Conservation (phyloP, 805 yeast genomes). For the Kodamaea jinghongensis region DNA sequence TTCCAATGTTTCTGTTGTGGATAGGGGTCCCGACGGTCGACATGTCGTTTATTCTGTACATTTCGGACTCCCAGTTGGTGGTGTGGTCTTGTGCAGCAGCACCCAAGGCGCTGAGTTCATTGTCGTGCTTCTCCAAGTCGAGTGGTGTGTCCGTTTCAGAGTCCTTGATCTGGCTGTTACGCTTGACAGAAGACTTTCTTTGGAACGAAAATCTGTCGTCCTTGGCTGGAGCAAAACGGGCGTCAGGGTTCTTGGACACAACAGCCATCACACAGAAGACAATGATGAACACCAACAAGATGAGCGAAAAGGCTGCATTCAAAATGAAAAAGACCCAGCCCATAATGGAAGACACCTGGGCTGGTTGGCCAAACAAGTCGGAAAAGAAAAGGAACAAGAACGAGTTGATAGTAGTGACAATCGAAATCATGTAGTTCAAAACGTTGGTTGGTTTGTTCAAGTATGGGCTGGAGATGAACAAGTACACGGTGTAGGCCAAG, state of each 20-base stretch:
- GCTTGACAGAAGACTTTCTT: conserved; percentile 30
- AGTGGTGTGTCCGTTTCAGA: background rate
- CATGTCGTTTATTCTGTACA: conserved; percentile 46
- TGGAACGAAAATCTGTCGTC: conserved; percentile 94
- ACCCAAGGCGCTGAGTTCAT: conserved; percentile 58
- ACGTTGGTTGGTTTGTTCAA: conserved; percentile 81
- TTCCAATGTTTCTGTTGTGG: background rate
- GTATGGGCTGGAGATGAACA: conserved; percentile 69
- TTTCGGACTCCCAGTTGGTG: conserved; percentile 68
- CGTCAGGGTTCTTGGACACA: conserved; percentile 82
- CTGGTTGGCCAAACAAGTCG: conserved; percentile 76
- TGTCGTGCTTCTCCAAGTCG: conserved; percentile 10
- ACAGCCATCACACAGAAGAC: conserved; percentile 61
- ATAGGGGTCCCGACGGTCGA: conserved; percentile 4
- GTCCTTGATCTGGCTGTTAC: conserved; percentile 6
- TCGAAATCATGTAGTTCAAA: conserved; percentile 66
- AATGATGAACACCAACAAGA: conserved; percentile 68
- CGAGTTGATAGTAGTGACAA: conserved; percentile 75
- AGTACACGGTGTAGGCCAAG: conserved; percentile 59
- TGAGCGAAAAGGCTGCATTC: conserved; percentile 84
- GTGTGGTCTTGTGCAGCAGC: conserved; percentile 79
- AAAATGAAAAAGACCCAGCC: conserved; percentile 86
- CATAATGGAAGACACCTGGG: conserved; percentile 78
- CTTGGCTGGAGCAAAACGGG: conserved; percentile 80
- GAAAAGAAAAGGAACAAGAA: conserved; percentile 85